Evolutionary conservation across 306 rosid species (phyloP).

Genomic region (Alnus rubra): DNA sequence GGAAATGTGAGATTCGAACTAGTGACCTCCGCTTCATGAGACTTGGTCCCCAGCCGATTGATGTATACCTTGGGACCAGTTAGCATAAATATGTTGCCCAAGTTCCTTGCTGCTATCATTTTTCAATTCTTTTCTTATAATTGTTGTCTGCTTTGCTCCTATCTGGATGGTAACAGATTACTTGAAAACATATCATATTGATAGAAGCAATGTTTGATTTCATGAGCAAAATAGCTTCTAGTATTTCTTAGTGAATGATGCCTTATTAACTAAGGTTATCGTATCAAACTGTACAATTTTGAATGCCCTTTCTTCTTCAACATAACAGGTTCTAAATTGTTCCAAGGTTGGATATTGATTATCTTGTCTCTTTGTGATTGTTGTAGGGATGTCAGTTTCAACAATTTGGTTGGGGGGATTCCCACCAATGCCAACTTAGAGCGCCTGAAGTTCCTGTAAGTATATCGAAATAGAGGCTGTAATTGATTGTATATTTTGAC

Average conservation of each 20-base stretch:
- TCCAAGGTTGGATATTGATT: conserved; percentile 17
- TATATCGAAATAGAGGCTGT: not conserved
- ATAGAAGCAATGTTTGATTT: not conserved
- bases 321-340: not conserved
- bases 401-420: conserved; percentile 73
- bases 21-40: too few relatives aligned
- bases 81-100: not conserved
- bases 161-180: not conserved
- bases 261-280: not conserved
- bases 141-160: not conserved
- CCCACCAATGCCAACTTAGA: conserved; percentile 38
- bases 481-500: not conserved
- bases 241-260: not conserved
- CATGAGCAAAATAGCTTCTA: not conserved
- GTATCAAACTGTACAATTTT: not conserved
- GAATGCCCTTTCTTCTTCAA: not conserved
- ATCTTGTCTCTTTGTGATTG: too few relatives aligned
- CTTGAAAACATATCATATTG: not conserved
- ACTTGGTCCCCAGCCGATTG: too few relatives aligned
- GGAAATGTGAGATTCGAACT: too few relatives aligned
- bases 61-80: too few relatives aligned
- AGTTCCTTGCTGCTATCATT: not conserved
- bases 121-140: not conserved
- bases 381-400: too few relatives aligned
- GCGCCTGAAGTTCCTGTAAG: conserved; percentile 67